Evolutionary conservation across 1,284 basidiomycete genomes (phyloP).

Genomic region (Ganoderma sp.): DNA sequence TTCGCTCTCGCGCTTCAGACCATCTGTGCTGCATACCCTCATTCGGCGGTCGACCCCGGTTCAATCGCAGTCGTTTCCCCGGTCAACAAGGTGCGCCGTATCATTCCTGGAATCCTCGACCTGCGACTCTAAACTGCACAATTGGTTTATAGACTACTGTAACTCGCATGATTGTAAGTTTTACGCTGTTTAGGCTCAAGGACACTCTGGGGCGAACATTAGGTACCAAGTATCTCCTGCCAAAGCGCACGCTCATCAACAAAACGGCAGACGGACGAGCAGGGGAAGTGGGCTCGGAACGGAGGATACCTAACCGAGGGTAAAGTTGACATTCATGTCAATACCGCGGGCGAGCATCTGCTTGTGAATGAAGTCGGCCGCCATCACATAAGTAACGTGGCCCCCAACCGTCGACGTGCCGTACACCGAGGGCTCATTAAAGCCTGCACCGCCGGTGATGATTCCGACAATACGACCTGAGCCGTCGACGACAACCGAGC

Average conservation of each 20-base stretch:
- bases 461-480: constrained; percentile 34
- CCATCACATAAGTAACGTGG: background rate
- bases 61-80: background rate
- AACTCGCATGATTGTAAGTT: too few species aligned
- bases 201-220: too few species aligned
- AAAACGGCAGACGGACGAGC: too few species aligned
- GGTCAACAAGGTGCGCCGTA: background rate
- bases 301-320: too few species aligned
- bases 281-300: too few species aligned
- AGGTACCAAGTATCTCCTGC: too few species aligned
- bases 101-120: background rate
- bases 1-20: background rate
- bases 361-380: background rate
- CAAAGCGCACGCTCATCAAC: too few species aligned
- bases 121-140: too few species aligned
- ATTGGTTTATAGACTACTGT: too few species aligned
- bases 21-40: background rate
- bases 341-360: constrained; percentile 1
- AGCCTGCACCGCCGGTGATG: constrained; percentile 36
- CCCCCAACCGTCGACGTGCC: background rate
- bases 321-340: too few species aligned
- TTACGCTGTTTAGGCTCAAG: too few species aligned
- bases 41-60: too few species aligned
- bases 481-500: constrained; percentile 34
- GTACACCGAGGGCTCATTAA: background rate